A percentile compares a stretch with the other conserved stretches of the same genome.
Evolutionary conservation across 164 flowering plant genomes (phyloP).

Genomic region (Taxillus chinensis): DNA sequence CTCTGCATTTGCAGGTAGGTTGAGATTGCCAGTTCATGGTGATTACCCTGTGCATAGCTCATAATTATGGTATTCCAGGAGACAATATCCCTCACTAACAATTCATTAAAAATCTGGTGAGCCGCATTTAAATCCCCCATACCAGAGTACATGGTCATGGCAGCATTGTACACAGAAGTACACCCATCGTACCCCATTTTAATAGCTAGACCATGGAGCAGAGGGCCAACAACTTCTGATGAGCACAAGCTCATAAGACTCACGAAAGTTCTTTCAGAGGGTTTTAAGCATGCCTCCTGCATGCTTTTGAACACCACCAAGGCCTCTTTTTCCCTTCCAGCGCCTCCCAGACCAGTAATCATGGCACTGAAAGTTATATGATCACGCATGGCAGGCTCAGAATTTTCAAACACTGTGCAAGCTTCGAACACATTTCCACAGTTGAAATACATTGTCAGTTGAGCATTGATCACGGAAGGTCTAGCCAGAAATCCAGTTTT

Average conservation of each 20-base stretch:
- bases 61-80: slow-evolving; percentile 61
- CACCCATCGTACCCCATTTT: slow-evolving; percentile 39
- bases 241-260: slow-evolving; percentile 52
- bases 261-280: slow-evolving; percentile 58
- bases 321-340: slow-evolving; percentile 40
- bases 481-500: slow-evolving; percentile 38
- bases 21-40: slow-evolving; percentile 22
- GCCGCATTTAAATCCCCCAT: slow-evolving; percentile 31
- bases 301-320: slow-evolving; percentile 37
- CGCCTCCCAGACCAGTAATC: slow-evolving; percentile 54
- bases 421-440: slow-evolving; percentile 31
- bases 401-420: slow-evolving; percentile 38
- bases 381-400: slow-evolving; percentile 20
- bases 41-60: slow-evolving; percentile 33
- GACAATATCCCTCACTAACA: slow-evolving; percentile 39
- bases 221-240: slow-evolving; percentile 22
- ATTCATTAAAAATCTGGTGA: slow-evolving; percentile 20
- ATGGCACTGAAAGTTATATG: slow-evolving; percentile 60
- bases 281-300: slow-evolving; percentile 31
- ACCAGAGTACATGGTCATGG: slow-evolving; percentile 42
- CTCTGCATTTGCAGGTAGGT: slow-evolving; percentile 46
- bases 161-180: slow-evolving; percentile 54
- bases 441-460: slow-evolving; percentile 60
- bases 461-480: slow-evolving; percentile 55
- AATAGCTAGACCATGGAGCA: slow-evolving; percentile 42